Base-by-base conservation (phyloP, 371 early-diverging fungal species). In the Mortierella sp. region DNA sequence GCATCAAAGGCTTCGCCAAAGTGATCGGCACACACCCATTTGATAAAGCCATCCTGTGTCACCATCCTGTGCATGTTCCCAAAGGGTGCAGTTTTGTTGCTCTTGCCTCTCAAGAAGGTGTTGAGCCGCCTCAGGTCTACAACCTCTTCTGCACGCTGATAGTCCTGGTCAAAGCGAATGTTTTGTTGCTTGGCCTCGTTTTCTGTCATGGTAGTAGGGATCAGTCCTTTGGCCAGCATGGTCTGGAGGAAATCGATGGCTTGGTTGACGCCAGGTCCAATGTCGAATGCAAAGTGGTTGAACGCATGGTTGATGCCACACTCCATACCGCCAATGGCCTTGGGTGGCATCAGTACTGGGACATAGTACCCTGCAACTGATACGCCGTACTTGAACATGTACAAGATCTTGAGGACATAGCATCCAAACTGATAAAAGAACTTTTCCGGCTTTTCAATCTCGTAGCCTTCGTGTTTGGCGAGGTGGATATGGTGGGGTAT, bases 21-120 rank as follows among this genome's bases (percentile, higher is more conserved):
- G 21, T 71, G 71, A 22, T 71, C 71, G 17, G 45, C 39, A 24
- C 73, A 72, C 12, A 72, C 63, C 67, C 73, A 72, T 24, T 57
- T 64, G 44, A 66, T 62, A 47, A 56, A 34, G 0, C 73, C 73
- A n/a, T 60, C 58, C 0, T 14, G n/a, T 0, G 62, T 72, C 7
- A 58, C 53, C 24, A 58, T 43, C 55, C 73, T 40, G 40, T 67
- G 63, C 3, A 73, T 51, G 43, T 67, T 54, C 14, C 67, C 74
- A 13, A 73, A 34, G 34, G 34, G 10, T 4, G 34, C 48, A 22
- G 52, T 50, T 16, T 43, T 28, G 28, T 19, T 6, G 12, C 67
- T 67, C 28, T 12, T 50, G 52, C 13, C 16, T 41, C 43, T 63
- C 8, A 73, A 44, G 27, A 54, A 73, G n/a, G 49, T n/a, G 0